phyloP scores from a whole-genome alignment of 2,329 filamentous ascomycete genomes.

The Aspergillus pseudoterreus region DNA sequence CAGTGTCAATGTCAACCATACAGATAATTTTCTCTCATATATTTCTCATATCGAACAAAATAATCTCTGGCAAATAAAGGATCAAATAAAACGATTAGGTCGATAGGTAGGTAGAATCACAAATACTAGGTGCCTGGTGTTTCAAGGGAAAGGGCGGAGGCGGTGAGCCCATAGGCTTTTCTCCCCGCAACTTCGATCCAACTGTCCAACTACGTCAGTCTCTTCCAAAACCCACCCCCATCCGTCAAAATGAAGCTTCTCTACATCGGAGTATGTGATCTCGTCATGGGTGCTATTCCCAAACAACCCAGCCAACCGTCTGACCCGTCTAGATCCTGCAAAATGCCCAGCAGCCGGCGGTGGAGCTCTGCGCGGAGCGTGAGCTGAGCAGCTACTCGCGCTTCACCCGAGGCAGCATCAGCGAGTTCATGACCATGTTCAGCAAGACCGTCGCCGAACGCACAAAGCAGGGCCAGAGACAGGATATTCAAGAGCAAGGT shows the following conservation, averaged over 20 bases:
- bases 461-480: constrained; percentile 74
- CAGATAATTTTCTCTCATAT: no score
- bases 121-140: no score
- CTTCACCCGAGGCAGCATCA: constrained; percentile 65
- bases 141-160: neutral
- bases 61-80: no score
- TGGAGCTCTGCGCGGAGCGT: constrained; percentile 73
- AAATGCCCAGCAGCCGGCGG: constrained; percentile 70
- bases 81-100: no score
- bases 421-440: constrained; percentile 78
- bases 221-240: constrained; percentile 2
- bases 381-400: constrained; percentile 73
- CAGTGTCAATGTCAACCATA: no score
- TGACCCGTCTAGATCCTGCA: constrained; percentile 64
- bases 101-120: no score
- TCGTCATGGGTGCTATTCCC: constrained; percentile 1
- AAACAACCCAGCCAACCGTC: neutral
- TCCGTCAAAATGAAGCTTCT: constrained; percentile 71
- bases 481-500: constrained; percentile 65
- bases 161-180: constrained; percentile 1
- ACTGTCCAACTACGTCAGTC: constrained; percentile 13
- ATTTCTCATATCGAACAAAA: no score
- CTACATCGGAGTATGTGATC: constrained; percentile 72
- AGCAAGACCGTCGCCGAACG: constrained; percentile 83
- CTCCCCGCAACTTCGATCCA: constrained; percentile 5